Base-by-base conservation (phyloP, 257 asterid genomes). In the Scutellaria barbata region DNA sequence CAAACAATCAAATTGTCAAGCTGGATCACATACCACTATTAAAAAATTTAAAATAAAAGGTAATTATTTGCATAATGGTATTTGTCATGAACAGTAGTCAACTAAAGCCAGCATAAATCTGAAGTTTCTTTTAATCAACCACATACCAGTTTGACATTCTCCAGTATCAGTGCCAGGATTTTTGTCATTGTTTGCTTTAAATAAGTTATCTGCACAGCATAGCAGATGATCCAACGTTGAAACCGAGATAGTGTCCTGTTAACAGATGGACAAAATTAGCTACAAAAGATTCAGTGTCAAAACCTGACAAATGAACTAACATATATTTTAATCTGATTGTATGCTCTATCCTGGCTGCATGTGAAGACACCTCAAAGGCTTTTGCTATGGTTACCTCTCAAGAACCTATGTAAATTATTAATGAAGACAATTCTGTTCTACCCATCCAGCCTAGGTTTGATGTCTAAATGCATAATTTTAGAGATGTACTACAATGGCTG, bases 181-280 rank as follows among this genome's bases (percentile, higher is more conserved):
- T 33, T 62, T 81, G 63, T 68, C 73, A 63, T 60, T 55, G 73
- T 77, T 40, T 45, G 75, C 71, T 65, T 63, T 59, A 53, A 92
- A 56, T 59, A 85, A 54, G 74, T 82, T 86, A 74, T 77, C 58
- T 51, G 83, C 78, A 73, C 97, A 89, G 54, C 69, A 72, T 69
- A 90, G 86, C 52, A 93, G 73, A 80, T 93, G 95, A 68, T 80
- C 86, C 67, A 87, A 46, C 10, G 91, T 78, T 80, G 81, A 22
- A 51, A 77, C 89, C 41, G 84, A 39, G 68, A 79, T 56, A 64
- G 77, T 76, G 70, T 56, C 83, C 96, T 88, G 85, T 66, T 57
- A 74, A 79, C 54, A 68, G 48, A 59, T 54, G 41, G 8, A 39
- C 71, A 68, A 73, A 41, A 64, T 80, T 72, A 79, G 77, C 72